Evolutionary conservation across 2,329 filamentous ascomycete species (phyloP), one percentile per base, ranked within the genome.

Genomic region (Phaeomoniella chlamydospora): DNA sequence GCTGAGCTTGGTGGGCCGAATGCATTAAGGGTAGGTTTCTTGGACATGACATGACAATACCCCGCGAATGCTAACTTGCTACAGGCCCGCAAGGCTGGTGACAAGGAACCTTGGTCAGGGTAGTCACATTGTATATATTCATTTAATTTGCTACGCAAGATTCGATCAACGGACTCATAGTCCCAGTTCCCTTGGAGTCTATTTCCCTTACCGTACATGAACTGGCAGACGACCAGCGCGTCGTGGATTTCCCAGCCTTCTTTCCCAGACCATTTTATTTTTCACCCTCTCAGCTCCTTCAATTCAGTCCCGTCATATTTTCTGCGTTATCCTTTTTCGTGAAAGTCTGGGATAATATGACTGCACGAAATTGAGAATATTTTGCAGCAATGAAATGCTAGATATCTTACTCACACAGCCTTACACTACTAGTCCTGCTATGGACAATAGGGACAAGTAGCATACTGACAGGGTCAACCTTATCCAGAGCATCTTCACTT

Each of bases 1-100:
- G 69, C 70, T 50, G 83, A 88, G 54, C 61, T 90, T 40, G 83
- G 83, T 41, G 83, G 83, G 6, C 56, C 72, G 17, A 71, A 72
- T 49, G 77, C 77, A 39, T 41, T 75, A 36, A 66, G 71, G 60
- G 81, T 84, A 63, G 59, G 79, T 68, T 38, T 18, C n/a, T 26
- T 26, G 22, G n/a, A n/a, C 9, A 26, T 26, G 22, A 26, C 22
- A 26, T 26, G 22, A n/a, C n/a, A n/a, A n/a, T n/a, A n/a, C n/a
- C n/a, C n/a, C n/a, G n/a, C n/a, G n/a, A 9, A n/a, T 26, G 22
- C 22, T 26, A 26, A 26, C n/a, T 6, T n/a, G 6, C 6, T 26
- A 6, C n/a, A 26, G 22, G 22, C 22, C 9, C 22, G 22, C 9
- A 26, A 26, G 22, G 22, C 22, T 26, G 22, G 22, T 26, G 22